These are phyloP conservation scores for Areca catechu DNA, from an alignment of 176 grass and related monocot genomes.

Conservation along the genomic window DNA sequence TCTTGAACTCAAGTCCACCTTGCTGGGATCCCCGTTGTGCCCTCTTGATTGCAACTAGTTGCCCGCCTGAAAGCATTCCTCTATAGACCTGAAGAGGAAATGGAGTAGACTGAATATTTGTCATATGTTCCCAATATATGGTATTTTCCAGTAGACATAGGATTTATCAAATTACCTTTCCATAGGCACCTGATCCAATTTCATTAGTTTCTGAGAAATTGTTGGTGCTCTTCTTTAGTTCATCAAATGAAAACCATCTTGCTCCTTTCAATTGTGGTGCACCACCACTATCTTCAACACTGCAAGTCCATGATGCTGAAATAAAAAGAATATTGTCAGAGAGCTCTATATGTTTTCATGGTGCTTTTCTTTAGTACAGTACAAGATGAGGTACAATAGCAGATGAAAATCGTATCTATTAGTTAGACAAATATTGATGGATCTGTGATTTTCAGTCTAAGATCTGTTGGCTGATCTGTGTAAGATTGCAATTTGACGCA, in stretches of 20 bases:
- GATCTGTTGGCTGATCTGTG: too few species aligned
- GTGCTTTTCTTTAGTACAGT: too few species aligned
- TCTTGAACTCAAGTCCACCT: constrained; percentile 92
- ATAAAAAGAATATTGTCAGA: background rate
- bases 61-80: constrained; percentile 65
- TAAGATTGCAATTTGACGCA: too few species aligned
- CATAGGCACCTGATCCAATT: constrained; percentile 78
- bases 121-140: background rate
- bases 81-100: constrained; percentile 38
- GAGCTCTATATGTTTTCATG: too few species aligned
- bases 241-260: constrained; percentile 84
- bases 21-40: constrained; percentile 75
- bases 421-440: too few species aligned
- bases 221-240: constrained; percentile 62
- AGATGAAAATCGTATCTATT: too few species aligned
- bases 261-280: constrained; percentile 81
- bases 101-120: too few species aligned
- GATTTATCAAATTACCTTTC: constrained; percentile 43
- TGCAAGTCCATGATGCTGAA: constrained; percentile 64
- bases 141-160: background rate
- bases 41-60: constrained; percentile 82
- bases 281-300: constrained; percentile 41
- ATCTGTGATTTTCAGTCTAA: too few species aligned
- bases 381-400: too few species aligned
- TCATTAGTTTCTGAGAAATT: constrained; percentile 79